Evolutionary conservation across 768 basidiomycete genomes (phyloP), one percentile per base, ranked within the genome.

Genomic region (Termitomyces sp.): DNA sequence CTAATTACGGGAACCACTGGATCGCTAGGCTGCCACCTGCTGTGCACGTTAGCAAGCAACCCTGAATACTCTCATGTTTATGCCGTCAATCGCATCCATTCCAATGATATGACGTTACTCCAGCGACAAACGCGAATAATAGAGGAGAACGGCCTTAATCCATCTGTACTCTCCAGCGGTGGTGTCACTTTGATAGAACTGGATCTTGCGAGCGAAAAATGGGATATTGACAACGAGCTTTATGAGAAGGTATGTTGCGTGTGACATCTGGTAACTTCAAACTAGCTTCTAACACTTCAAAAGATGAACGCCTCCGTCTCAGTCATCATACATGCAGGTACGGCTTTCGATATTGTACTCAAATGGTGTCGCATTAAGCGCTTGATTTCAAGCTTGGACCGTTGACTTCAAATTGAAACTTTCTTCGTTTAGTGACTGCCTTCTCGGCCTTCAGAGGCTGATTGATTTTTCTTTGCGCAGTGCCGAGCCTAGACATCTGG

Each of bases 381-480:
- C 6, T 49, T 16, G 44, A 26, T 12, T 24, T 22, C 5, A 14
- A 67, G 78, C 79, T 24, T 82, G 81, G 82, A 72, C 72, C 0
- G 73, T 82, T 46, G 79, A 83, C 66, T 81, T 82, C 65, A 78
- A 77, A 36, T 67, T 79, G 0, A 68, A 71, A 16, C 66, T 80
- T 27, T 66, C 69, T 8, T 80, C 80, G 12, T 81, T 81, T 50
- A 77, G 79, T 45, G 62, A 72, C 8, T 73, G 74, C 57, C 65
- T 82, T 46, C 65, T 63, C 24, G 76, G 76, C 14, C 73, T 74
- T 1, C 67, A 76, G 33, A 73, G 74, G 63, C 65, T 80, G 14
- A 65, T 80, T 47, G 76, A 79, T 55, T 69, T 83, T 40, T 71
- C 73, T 10, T 69, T 73, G 0, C 60, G 62, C 2, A 72, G 71